Percentiles rank a stretch among this genome's conserved stretches.
Evolutionary conservation across 768 basidiomycete species (phyloP).

Genomic region (Clavulina sp.): DNA sequence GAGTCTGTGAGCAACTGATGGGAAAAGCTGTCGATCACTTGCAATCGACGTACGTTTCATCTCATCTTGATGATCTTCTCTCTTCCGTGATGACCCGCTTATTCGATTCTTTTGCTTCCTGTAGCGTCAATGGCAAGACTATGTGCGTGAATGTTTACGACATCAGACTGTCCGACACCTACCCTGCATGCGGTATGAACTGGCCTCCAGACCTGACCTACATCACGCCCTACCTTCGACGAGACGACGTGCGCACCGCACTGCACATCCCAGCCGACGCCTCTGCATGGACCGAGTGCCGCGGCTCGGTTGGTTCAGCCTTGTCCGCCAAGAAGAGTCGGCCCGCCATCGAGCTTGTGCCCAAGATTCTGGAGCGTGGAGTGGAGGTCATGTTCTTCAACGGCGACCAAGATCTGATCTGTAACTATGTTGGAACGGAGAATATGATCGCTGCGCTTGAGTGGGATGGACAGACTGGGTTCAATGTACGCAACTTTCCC

Average conservation of each 20-base stretch:
- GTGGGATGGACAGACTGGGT: conserved; percentile 74
- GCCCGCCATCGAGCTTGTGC: conserved; percentile 61
- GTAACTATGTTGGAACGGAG: conserved; percentile 88
- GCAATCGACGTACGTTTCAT: conserved; percentile 10
- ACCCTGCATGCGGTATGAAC: conserved; percentile 89
- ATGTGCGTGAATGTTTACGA: conserved; percentile 94
- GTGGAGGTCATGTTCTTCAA: conserved; percentile 84
- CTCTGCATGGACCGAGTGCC: conserved; percentile 80
- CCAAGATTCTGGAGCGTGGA: conserved; percentile 53
- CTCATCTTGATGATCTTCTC: background rate
- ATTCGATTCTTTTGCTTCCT: background rate
- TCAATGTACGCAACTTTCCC: conserved; percentile 42
- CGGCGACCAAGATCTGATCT: conserved; percentile 92
- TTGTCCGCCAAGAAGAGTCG: conserved; percentile 39
- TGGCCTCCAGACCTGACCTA: conserved; percentile 81
- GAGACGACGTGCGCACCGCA: conserved; percentile 59
- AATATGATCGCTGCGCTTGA: conserved; percentile 61
- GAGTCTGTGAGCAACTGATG: conserved; percentile 44
- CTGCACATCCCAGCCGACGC: conserved; percentile 66
- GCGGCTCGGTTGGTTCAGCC: conserved; percentile 40
- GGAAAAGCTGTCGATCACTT: conserved; percentile 24
- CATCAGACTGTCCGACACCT: conserved; percentile 68
- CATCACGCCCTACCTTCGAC: conserved; percentile 65
- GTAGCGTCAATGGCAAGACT: conserved; percentile 45
- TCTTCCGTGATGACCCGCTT: background rate